Percentiles rank a stretch among this genome's conserved stretches.
phyloP scores from a whole-genome alignment of 345 rosid species.

The Microcos paniculata region DNA sequence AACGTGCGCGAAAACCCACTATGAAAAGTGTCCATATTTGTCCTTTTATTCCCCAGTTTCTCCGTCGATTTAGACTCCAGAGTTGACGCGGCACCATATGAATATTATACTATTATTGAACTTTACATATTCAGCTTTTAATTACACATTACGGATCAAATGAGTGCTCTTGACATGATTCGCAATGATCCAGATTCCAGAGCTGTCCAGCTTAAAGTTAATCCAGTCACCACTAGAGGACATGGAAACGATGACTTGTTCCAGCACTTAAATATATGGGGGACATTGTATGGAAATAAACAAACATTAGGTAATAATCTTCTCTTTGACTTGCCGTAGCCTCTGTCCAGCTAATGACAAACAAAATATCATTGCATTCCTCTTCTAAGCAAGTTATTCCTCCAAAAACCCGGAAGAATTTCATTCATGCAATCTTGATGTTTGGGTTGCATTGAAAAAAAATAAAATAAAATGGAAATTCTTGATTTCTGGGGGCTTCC shows the following conservation, averaged over 20 bases:
- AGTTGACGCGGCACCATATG: no score
- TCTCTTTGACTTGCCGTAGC: not conserved
- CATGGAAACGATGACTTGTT: conserved; percentile 88
- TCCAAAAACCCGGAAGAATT: not conserved
- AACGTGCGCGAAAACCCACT: no score
- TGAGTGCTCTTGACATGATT: conserved; percentile 88
- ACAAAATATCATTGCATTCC: not conserved
- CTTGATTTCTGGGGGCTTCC: not conserved
- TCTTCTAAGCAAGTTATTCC: not conserved
- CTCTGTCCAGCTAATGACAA: not conserved
- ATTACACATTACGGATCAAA: conserved; percentile 54
- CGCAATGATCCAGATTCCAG: conserved; percentile 67
- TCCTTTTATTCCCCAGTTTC: no score
- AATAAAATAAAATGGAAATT: not conserved
- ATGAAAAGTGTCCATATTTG: no score
- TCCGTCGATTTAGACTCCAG: no score
- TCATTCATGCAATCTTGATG: not conserved
- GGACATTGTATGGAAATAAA: conserved; percentile 89
- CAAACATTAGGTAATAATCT: conserved; percentile 1
- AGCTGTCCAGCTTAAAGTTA: conserved; percentile 66
- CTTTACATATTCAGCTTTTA: no score
- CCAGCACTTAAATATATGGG: conserved; percentile 90
- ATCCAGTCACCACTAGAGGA: conserved; percentile 88
- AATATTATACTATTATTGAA: no score
- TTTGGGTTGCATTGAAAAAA: not conserved